phyloP scores from a whole-genome alignment of 73 alveolate genomes.

The Paramecium primaurelia region DNA sequence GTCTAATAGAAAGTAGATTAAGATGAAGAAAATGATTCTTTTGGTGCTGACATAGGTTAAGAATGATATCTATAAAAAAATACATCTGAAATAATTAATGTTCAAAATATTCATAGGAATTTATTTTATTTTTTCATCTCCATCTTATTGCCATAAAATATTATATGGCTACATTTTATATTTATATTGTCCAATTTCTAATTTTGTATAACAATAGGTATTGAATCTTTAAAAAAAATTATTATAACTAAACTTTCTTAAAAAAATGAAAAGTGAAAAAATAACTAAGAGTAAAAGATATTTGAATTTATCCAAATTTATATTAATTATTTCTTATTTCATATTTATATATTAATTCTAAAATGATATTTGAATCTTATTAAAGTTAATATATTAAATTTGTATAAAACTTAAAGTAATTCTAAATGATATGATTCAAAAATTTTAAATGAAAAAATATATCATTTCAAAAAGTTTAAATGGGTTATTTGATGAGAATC shows the following conservation, averaged over 20 bases:
- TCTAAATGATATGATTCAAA: background rate
- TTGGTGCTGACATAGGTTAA: constrained; percentile 39
- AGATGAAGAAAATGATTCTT: constrained; percentile 8
- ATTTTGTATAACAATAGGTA: too few species aligned
- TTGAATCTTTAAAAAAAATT: background rate
- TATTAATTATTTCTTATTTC: background rate
- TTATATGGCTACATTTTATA: background rate
- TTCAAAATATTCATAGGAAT: background rate
- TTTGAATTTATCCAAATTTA: too few species aligned
- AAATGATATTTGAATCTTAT: background rate
- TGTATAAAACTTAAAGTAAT: background rate
- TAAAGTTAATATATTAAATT: background rate
- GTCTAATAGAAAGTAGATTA: background rate
- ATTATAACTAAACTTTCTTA: background rate
- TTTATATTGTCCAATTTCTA: too few species aligned
- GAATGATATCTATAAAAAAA: constrained; percentile 3
- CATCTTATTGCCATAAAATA: background rate
- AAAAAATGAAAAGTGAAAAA: background rate
- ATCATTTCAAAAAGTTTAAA: background rate
- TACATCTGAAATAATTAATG: background rate
- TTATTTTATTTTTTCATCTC: background rate
- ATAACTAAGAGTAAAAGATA: background rate
- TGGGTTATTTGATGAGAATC: background rate
- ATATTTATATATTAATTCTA: background rate
- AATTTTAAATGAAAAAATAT: background rate